phyloP scores from a whole-genome alignment of 2,329 filamentous ascomycete genomes.

The Cladosporium cucumerinum region DNA sequence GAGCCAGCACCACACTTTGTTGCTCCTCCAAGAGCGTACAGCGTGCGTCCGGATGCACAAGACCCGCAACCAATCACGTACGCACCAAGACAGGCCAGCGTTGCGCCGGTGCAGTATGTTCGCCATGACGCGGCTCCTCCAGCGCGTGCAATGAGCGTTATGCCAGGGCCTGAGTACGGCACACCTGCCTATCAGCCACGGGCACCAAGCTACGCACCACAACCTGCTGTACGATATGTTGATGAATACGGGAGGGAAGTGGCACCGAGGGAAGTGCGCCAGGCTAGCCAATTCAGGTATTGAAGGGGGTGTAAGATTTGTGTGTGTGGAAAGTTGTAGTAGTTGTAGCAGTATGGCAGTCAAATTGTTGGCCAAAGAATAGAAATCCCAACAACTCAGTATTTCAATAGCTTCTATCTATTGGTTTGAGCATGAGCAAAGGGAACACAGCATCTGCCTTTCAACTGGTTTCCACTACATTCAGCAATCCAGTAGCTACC shows the following conservation, averaged over 20 bases:
- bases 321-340: not conserved
- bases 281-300: constrained; percentile 29
- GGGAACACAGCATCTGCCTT: not conserved
- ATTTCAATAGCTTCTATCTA: too few relatives aligned
- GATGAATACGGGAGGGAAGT: constrained; percentile 40
- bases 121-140: constrained; percentile 21
- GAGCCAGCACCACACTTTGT: constrained; percentile 27
- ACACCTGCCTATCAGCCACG: constrained; percentile 9
- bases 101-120: constrained; percentile 41
- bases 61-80: constrained; percentile 15
- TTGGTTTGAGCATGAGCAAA: not conserved
- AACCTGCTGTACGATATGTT: constrained; percentile 36
- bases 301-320: not conserved
- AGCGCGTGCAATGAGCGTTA: constrained; percentile 40
- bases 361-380: not conserved
- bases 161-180: constrained; percentile 32
- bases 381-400: not conserved
- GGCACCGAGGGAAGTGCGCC: constrained; percentile 27
- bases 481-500: not conserved
- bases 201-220: constrained; percentile 20
- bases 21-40: constrained; percentile 28
- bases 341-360: not conserved
- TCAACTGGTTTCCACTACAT: not conserved
- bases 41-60: constrained; percentile 52
- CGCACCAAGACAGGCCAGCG: constrained; percentile 35